Conservation (phyloP, 2,329 filamentous ascomycete genomes). For the Ceratocystis variospora region DNA sequence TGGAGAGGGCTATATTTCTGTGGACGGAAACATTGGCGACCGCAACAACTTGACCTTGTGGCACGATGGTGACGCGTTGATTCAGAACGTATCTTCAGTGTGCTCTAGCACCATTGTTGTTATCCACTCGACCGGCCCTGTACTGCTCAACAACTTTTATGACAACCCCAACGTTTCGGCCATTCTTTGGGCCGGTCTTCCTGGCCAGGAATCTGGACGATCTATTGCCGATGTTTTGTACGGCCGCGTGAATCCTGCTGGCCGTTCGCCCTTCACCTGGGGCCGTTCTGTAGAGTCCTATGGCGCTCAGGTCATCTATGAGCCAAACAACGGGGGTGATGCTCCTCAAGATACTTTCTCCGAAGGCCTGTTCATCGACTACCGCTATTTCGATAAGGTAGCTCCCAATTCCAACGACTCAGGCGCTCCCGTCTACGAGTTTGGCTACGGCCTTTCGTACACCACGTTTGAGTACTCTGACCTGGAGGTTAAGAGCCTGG, state of each 20-base stretch:
- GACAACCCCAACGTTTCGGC: conserved; percentile 67
- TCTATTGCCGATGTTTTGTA: conserved; percentile 72
- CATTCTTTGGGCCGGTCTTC: conserved; percentile 68
- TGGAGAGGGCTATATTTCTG: conserved; percentile 73
- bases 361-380: conserved; percentile 73
- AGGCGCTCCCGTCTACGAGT: conserved; percentile 61
- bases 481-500: conserved; percentile 39
- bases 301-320: conserved; percentile 51
- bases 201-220: conserved; percentile 73
- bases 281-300: conserved; percentile 54
- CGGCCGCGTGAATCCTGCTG: conserved; percentile 62
- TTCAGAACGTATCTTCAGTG: conserved; percentile 62
- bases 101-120: conserved; percentile 87
- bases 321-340: conserved; percentile 51
- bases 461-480: conserved; percentile 66
- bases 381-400: conserved; percentile 61
- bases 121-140: conserved; percentile 72
- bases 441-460: conserved; percentile 69
- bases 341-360: conserved; percentile 60
- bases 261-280: conserved; percentile 69
- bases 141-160: conserved; percentile 62
- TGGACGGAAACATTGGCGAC: conserved; percentile 76
- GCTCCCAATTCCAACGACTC: conserved; percentile 28
- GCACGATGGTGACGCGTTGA: conserved; percentile 65
- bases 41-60: conserved; percentile 87